Evolutionary conservation across 2,329 filamentous ascomycete species (phyloP), one percentile per base, ranked within the genome.

Genomic region (Xylaria polymorpha): DNA sequence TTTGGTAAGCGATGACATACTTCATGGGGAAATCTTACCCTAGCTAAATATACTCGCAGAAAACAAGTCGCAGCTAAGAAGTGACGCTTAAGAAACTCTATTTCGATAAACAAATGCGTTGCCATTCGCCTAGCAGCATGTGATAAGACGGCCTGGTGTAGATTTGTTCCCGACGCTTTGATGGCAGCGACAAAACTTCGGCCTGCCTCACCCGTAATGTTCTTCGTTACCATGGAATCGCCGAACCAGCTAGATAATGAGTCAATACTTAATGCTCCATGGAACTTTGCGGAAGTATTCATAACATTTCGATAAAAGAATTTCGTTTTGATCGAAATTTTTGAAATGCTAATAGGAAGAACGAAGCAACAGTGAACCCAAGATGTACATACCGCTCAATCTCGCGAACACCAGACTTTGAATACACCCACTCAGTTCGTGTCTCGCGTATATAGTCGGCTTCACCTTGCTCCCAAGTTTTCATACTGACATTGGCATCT

Each of bases 361-460:
- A n/a, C 22, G 9, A 39, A 57, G 18, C 6, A 39, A 29, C 3
- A 61, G n/a, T 22, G 22, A 53, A 29, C 39, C 39, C 39, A n/a
- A 39, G 48, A 22, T 57, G 14, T 57, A 70, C 69, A 5, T 65
- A 71, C 69, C 74, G 73, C 7, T 68, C 64, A 53, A 79, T 48
- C 60, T 77, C 72, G 8, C 68, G 57, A 2, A 76, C 71, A 4
- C 76, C 76, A 10, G 69, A 65, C 2, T 62, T 72, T 7, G 77
- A 75, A 56, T 77, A 78, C 1, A 79, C 50, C 76, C 76, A 79
- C 57, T 78, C 76, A n/a, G 58, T 60, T 25, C 76, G 71, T 22
- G 69, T 48, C 37, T 76, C 73, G 9, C 71, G 70, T 43, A 76
- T 25, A 8, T 61, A 66, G 0, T 15, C 48, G 9, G 74, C 73